A percentile compares a stretch with the other conserved stretches of the same genome.
Conservation (phyloP, 78 protist species). For the Dictyostelium intermedium region DNA sequence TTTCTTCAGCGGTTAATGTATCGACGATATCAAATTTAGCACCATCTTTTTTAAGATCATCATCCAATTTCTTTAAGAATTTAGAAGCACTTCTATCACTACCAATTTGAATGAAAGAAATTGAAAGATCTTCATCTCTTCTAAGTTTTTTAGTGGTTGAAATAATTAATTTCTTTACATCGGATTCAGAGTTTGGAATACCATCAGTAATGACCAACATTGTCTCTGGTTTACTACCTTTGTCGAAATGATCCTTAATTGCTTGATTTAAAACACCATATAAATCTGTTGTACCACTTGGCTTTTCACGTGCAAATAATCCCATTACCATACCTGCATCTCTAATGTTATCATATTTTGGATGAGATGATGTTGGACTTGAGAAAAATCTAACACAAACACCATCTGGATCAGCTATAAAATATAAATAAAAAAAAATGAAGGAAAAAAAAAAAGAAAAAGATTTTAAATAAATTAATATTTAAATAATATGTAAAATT, state of each 20-base stretch:
- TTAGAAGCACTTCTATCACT: constrained; percentile 45
- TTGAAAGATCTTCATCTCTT: constrained; percentile 79
- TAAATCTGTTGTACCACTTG: constrained; percentile 81
- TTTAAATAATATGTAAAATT: not conserved
- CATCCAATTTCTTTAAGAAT: constrained; percentile 70
- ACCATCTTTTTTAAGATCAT: constrained; percentile 26
- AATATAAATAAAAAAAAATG: not conserved
- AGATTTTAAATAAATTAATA: too few relatives aligned
- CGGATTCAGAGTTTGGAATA: constrained; percentile 62
- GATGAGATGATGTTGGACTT: constrained; percentile 10
- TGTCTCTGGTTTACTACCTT: constrained; percentile 56
- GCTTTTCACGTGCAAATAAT: constrained; percentile 56
- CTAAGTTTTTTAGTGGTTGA: constrained; percentile 15
- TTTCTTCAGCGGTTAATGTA: constrained; percentile 18
- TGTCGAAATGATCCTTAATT: constrained; percentile 38
- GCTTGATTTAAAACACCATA: constrained; percentile 76
- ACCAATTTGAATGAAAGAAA: constrained; percentile 84
- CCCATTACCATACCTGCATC: constrained; percentile 30
- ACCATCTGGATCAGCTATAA: constrained; percentile 61
- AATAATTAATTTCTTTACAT: constrained; percentile 28
- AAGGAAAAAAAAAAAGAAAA: not conserved
- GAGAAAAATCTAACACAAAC: constrained; percentile 55
- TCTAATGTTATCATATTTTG: constrained; percentile 30
- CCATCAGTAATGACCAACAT: constrained; percentile 85
- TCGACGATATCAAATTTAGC: constrained; percentile 82